Conservation (phyloP, 129 eudicot genomes). For the Scalesia atractyloides region DNA sequence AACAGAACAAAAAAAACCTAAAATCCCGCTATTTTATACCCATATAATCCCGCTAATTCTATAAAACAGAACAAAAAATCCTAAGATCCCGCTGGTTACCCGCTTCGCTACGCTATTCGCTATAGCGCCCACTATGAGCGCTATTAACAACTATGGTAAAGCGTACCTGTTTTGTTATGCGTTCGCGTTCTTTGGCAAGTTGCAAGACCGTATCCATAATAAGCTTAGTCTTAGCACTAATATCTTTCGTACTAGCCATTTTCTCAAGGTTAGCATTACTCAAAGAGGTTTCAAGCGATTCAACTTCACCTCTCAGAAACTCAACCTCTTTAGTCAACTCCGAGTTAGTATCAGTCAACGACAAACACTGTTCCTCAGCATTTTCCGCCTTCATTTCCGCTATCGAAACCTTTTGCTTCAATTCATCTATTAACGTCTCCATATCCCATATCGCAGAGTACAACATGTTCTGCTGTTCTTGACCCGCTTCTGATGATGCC, state of each 20-base stretch:
- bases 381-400: slow-evolving; percentile 73
- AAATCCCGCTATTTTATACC: too few relatives aligned
- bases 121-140: too few relatives aligned
- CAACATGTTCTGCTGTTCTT: slow-evolving; percentile 87
- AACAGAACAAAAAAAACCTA: too few relatives aligned
- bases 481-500: slow-evolving; percentile 82
- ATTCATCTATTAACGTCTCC: slow-evolving; percentile 94
- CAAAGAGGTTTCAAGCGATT: slow-evolving; percentile 54
- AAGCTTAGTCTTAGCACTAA: slow-evolving; percentile 53
- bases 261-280: slow-evolving; percentile 53
- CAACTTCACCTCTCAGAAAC: slow-evolving; percentile 50
- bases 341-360: slow-evolving; percentile 59
- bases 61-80: too few relatives aligned
- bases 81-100: too few relatives aligned
- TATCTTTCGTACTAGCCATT: slow-evolving; percentile 59
- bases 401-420: slow-evolving; percentile 75
- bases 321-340: slow-evolving; percentile 67
- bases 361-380: slow-evolving; percentile 66
- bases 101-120: too few relatives aligned
- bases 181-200: slow-evolving; percentile 81
- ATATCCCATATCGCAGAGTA: slow-evolving; percentile 98
- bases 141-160: not conserved
- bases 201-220: slow-evolving; percentile 79
- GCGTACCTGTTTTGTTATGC: slow-evolving; percentile 71
- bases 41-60: too few relatives aligned